phyloP scores from a whole-genome alignment of 2,329 filamentous ascomycete species.

The Chrysosporium queenslandicum region DNA sequence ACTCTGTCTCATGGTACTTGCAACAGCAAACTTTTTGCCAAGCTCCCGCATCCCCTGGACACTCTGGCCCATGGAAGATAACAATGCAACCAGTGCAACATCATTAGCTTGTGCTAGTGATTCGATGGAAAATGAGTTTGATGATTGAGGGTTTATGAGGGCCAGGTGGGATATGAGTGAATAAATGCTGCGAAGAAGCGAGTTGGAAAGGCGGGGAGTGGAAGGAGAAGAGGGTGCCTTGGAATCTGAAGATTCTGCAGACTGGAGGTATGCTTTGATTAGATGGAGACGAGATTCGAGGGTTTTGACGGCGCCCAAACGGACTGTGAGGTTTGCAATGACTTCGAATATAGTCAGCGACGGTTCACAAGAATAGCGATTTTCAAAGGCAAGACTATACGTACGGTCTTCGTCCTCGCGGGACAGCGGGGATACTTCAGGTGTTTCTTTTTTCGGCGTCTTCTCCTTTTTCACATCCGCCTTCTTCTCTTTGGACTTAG shows the following conservation, averaged over 20 bases:
- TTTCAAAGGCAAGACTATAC: conserved; percentile 17
- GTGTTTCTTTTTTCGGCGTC: conserved; percentile 11
- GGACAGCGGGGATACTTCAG: conserved; percentile 35
- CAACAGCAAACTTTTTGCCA: conserved; percentile 60
- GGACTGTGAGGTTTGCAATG: conserved; percentile 63
- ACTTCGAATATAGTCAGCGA: conserved; percentile 31
- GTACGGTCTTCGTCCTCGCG: conserved; percentile 55
- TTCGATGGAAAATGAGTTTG: conserved; percentile 57
- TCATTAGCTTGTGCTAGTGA: conserved; percentile 72
- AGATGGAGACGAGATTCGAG: conserved; percentile 67
- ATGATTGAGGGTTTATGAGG: conserved; percentile 64
- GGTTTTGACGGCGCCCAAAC: conserved; percentile 89
- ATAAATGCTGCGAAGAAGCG: conserved; percentile 77
- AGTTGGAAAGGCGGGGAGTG: conserved; percentile 44
- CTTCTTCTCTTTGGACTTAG: conserved; percentile 20
- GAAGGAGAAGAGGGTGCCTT: conserved; percentile 31
- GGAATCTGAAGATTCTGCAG: conserved; percentile 54
- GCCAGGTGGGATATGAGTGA: conserved; percentile 74
- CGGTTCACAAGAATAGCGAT: neutral
- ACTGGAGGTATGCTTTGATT: conserved; percentile 65
- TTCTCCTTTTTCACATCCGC: conserved; percentile 25
- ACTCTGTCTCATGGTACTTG: conserved; percentile 38
- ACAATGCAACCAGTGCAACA: conserved; percentile 64
- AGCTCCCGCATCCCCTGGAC: conserved; percentile 61
- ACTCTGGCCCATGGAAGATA: conserved; percentile 65